phyloP scores from a whole-genome alignment of 768 basidiomycete species.

The Agaricus bisporus region DNA sequence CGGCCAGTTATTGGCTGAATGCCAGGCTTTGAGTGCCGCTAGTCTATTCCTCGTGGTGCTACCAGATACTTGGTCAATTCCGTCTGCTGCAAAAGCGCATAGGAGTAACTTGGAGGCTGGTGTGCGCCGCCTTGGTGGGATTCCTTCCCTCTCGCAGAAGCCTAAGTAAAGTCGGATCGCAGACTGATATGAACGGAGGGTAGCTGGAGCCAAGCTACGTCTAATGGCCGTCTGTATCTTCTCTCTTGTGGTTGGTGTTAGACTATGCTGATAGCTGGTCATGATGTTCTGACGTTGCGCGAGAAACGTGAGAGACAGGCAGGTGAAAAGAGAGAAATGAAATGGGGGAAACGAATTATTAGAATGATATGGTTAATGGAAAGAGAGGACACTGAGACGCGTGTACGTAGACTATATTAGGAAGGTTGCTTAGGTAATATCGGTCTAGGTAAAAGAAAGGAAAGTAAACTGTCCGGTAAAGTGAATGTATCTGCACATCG shows the following conservation, averaged over 20 bases:
- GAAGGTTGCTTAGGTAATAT: background rate
- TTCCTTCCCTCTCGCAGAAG: slow-evolving; percentile 22
- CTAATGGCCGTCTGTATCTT: background rate
- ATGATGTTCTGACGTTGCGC: too few relatives aligned
- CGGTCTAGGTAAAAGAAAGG: background rate
- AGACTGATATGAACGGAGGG: slow-evolving; percentile 19
- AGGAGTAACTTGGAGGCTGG: slow-evolving; percentile 23
- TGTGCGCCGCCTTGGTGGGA: slow-evolving; percentile 20
- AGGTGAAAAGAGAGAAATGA: too few relatives aligned
- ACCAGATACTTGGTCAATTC: slow-evolving; percentile 11
- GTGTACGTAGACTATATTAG: background rate
- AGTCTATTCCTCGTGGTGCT: slow-evolving; percentile 24
- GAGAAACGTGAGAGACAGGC: too few relatives aligned
- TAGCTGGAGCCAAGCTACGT: slow-evolving; percentile 2
- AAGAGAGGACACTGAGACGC: background rate
- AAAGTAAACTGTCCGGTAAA: background rate
- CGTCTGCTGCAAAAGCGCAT: slow-evolving; percentile 18
- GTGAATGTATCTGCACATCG: background rate
- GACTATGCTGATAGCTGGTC: too few relatives aligned
- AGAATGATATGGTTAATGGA: too few relatives aligned
- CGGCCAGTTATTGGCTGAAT: slow-evolving; percentile 23
- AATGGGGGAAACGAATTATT: too few relatives aligned
- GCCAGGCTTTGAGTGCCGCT: slow-evolving; percentile 26
- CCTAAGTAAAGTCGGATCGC: slow-evolving; percentile 25
- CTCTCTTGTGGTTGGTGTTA: too few relatives aligned